phyloP scores from a whole-genome alignment of 1,284 basidiomycete genomes.

The Irpex lacteus region DNA sequence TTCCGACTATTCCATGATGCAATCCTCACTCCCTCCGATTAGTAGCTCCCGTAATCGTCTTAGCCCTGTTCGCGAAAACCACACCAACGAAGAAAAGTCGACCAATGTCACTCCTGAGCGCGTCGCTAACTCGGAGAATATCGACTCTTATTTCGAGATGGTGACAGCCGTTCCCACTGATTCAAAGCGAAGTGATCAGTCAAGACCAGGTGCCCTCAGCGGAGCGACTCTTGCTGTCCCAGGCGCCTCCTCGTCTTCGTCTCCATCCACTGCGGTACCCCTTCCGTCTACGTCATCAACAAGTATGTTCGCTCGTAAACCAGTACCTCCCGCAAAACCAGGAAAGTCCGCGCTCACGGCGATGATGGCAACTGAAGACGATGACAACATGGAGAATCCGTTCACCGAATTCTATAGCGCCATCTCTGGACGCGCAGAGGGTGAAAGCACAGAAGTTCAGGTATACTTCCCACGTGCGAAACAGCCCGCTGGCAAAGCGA shows the following conservation, averaged over 20 bases:
- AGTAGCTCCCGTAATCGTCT: slow-evolving; percentile 44
- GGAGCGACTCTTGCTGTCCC: not conserved
- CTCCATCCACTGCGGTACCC: not conserved
- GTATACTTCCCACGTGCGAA: slow-evolving; percentile 88
- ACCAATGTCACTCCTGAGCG: slow-evolving; percentile 21
- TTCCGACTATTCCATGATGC: slow-evolving; percentile 49
- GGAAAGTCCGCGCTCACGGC: slow-evolving; percentile 60
- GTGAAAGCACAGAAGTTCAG: slow-evolving; percentile 63
- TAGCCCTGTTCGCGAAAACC: slow-evolving; percentile 65
- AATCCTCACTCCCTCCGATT: slow-evolving; percentile 43
- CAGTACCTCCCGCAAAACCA: slow-evolving; percentile 39
- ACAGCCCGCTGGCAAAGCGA: slow-evolving; percentile 53
- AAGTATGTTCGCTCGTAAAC: slow-evolving; percentile 48
- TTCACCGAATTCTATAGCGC: slow-evolving; percentile 81
- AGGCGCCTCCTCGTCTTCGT: not conserved
- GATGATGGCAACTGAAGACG: slow-evolving; percentile 59
- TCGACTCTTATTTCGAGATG: slow-evolving; percentile 46
- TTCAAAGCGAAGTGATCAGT: not conserved
- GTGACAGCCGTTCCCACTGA: slow-evolving; percentile 32
- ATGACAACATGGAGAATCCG: slow-evolving; percentile 68
- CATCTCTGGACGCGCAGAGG: slow-evolving; percentile 71
- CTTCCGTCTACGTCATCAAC: slow-evolving; percentile 7
- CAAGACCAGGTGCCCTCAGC: not conserved
- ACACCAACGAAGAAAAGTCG: slow-evolving; percentile 24
- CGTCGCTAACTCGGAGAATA: slow-evolving; percentile 25